These are phyloP conservation scores for Talaromyces amestolkiae DNA, from an alignment of 2,329 filamentous ascomycete genomes.

Conservation along the genomic window DNA sequence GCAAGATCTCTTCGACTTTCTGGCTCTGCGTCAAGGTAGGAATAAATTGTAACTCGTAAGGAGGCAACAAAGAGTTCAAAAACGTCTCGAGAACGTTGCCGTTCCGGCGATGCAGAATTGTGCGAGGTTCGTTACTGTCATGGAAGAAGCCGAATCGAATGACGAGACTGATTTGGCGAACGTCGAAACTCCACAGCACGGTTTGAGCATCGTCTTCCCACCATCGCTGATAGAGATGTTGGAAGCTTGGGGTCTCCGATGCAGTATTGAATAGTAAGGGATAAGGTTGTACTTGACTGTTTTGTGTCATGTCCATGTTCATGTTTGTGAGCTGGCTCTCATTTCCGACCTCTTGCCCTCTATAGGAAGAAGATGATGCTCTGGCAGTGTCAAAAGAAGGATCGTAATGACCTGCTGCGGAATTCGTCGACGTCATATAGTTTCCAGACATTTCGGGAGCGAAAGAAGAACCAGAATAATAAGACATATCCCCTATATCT, in stretches of 20 bases:
- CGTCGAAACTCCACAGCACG: constrained; percentile 40
- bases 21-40: constrained; percentile 35
- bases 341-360: background rate
- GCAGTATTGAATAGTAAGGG: constrained; percentile 31
- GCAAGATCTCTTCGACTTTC: constrained; percentile 41
- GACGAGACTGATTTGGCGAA: constrained; percentile 36
- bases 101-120: constrained; percentile 34
- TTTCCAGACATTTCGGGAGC: constrained; percentile 5
- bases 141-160: constrained; percentile 40
- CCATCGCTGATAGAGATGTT: constrained; percentile 34
- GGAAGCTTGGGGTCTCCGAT: constrained; percentile 34
- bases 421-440: background rate
- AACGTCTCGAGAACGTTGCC: constrained; percentile 34
- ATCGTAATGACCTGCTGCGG: background rate
- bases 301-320: background rate
- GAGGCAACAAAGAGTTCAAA: constrained; percentile 29
- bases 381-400: background rate
- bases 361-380: background rate
- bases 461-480: constrained; percentile 6
- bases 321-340: background rate
- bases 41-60: constrained; percentile 28
- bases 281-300: constrained; percentile 23
- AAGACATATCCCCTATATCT: constrained; percentile 7
- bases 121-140: constrained; percentile 36
- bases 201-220: constrained; percentile 43